These are phyloP conservation scores for Erodium moschatum DNA, from an alignment of 441 rosid species.

Conservation along the genomic window DNA sequence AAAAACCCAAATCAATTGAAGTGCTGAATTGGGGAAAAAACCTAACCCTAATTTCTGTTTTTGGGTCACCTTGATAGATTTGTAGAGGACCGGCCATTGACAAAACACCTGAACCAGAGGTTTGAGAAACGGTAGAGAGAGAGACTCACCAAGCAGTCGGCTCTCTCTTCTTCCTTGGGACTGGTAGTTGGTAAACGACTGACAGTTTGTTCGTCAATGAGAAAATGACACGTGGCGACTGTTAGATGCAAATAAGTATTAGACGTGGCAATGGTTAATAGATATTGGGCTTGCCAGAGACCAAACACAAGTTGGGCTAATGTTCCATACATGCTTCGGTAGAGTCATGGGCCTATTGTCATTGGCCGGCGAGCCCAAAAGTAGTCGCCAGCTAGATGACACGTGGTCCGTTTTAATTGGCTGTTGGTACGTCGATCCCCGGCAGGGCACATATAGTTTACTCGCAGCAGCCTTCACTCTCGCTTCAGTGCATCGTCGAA, in stretches of 20 bases:
- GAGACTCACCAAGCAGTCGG: constrained; percentile 22
- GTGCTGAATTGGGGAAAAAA: not conserved
- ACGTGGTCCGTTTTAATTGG: too few relatives aligned
- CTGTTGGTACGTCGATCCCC: too few relatives aligned
- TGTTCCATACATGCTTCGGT: too few relatives aligned
- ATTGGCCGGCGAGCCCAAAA: too few relatives aligned
- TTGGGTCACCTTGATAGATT: not conserved
- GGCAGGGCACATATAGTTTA: too few relatives aligned
- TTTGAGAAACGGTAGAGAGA: not conserved
- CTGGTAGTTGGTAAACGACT: constrained; percentile 24
- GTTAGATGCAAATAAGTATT: too few relatives aligned
- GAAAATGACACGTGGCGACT: not conserved
- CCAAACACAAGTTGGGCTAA: too few relatives aligned
- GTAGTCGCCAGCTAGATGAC: too few relatives aligned
- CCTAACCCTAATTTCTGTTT: not conserved
- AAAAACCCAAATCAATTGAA: not conserved
- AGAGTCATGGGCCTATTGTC: too few relatives aligned
- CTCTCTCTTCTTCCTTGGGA: constrained; percentile 10
- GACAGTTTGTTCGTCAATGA: constrained; percentile 12
- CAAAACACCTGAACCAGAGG: not conserved
- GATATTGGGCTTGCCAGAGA: too few relatives aligned
- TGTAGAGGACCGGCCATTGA: constrained; percentile 13
- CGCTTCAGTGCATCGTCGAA: not conserved
- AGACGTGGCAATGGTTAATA: too few relatives aligned
- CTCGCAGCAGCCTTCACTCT: not conserved